Evolutionary conservation across 148 eudicot species (phyloP).

Genomic region (Rhododendron simsii): DNA sequence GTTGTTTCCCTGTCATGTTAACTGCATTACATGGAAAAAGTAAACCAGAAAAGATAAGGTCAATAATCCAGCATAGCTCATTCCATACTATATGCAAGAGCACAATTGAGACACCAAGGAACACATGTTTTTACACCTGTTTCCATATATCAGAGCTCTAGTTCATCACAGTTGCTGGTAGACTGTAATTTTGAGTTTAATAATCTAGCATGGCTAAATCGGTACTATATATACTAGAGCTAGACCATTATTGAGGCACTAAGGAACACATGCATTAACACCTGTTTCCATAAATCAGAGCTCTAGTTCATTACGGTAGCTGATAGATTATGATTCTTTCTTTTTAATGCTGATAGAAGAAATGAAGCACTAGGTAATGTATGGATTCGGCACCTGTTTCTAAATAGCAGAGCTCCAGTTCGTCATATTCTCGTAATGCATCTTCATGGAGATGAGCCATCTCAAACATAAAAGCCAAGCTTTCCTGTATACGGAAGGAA

Average conservation of each 20-base stretch:
- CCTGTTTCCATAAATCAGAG: slow-evolving; percentile 92
- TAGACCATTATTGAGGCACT: neutral
- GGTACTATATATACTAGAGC: neutral
- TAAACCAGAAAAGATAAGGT: neutral
- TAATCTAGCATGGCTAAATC: neutral
- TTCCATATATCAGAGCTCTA: slow-evolving; percentile 88
- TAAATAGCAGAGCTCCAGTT: slow-evolving; percentile 86
- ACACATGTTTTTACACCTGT: slow-evolving; percentile 47
- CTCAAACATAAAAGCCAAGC: slow-evolving; percentile 98
- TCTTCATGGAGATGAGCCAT: slow-evolving; percentile 97
- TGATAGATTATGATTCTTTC: neutral
- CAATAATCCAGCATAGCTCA: neutral
- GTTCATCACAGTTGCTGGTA: slow-evolving; percentile 48
- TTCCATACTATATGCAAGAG: neutral
- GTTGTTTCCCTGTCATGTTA: slow-evolving; percentile 53
- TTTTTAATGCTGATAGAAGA: neutral
- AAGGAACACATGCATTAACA: slow-evolving; percentile 17
- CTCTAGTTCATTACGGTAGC: slow-evolving; percentile 68
- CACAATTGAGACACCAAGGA: neutral
- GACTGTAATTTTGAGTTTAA: neutral
- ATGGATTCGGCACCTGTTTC: slow-evolving; percentile 70
- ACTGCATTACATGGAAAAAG: slow-evolving; percentile 38
- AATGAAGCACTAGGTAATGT: neutral
- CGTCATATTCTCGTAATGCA: slow-evolving; percentile 93
- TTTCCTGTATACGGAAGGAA: slow-evolving; percentile 55